These are phyloP conservation scores for Cucurbita ficifolia DNA, from an alignment of 306 rosid genomes.

Conservation along the genomic window DNA sequence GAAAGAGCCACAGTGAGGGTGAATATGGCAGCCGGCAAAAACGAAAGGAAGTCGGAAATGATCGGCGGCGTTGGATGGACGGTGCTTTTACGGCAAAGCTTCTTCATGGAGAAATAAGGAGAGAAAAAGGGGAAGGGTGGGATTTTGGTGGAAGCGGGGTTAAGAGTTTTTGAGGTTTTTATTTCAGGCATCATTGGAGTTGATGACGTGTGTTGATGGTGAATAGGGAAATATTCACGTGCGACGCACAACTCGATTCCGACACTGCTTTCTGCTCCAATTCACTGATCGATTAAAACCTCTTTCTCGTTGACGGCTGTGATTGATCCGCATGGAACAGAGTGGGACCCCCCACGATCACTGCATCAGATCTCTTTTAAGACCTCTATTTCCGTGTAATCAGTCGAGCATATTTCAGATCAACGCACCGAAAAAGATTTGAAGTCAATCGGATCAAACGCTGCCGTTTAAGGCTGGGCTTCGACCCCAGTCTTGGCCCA, in stretches of 20 bases:
- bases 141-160: constrained; percentile 14
- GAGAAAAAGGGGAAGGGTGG: background rate
- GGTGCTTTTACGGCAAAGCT: constrained; percentile 61
- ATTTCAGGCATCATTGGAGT: constrained; percentile 19
- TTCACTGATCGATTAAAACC: background rate
- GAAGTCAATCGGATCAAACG: background rate
- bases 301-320: background rate
- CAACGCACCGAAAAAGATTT: background rate
- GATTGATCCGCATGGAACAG: background rate
- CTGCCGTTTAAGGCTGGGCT: background rate
- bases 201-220: constrained; percentile 31
- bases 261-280: background rate
- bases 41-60: constrained; percentile 61
- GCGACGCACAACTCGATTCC: constrained; percentile 18
- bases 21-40: constrained; percentile 69
- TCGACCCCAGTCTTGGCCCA: background rate
- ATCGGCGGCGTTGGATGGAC: constrained; percentile 87
- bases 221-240: constrained; percentile 20
- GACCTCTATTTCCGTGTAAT: background rate
- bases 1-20: constrained; percentile 60
- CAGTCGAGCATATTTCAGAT: background rate
- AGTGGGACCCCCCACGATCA: background rate
- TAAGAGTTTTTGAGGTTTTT: constrained; percentile 21
- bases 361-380: background rate
- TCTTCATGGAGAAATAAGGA: constrained; percentile 45